phyloP scores from a whole-genome alignment of 768 basidiomycete genomes.

The Boletus speciosus region DNA sequence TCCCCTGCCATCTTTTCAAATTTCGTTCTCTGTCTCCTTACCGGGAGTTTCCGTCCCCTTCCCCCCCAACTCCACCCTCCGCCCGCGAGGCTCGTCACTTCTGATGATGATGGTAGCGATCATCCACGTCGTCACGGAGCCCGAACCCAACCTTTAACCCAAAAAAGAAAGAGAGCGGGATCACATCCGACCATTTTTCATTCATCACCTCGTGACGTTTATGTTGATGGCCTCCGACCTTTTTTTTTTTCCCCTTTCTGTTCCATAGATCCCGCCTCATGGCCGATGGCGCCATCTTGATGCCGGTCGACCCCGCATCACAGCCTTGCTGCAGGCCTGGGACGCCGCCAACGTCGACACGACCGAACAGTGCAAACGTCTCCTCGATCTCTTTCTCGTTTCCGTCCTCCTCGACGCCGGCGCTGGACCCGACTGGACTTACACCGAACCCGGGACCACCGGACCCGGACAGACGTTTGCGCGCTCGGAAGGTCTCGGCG shows the following conservation, averaged over 20 bases:
- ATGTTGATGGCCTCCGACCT: neutral
- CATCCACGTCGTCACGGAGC: neutral
- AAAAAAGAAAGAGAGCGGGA: too few species aligned
- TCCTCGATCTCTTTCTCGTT: slow-evolving; percentile 86
- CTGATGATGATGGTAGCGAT: neutral
- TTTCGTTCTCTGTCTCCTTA: neutral
- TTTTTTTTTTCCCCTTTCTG: too few species aligned
- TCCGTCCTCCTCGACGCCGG: slow-evolving; percentile 95
- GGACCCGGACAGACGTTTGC: slow-evolving; percentile 46
- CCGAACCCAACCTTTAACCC: too few species aligned
- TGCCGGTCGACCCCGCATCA: slow-evolving; percentile 59
- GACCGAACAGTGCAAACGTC: slow-evolving; percentile 63
- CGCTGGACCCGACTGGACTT: slow-evolving; percentile 81
- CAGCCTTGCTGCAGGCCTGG: slow-evolving; percentile 60
- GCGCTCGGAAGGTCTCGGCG: slow-evolving; percentile 80
- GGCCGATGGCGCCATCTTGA: slow-evolving; percentile 91
- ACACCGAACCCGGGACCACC: slow-evolving; percentile 51
- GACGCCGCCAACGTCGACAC: slow-evolving; percentile 36
- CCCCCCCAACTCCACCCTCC: slow-evolving; percentile 2
- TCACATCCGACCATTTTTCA: neutral
- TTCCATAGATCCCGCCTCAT: slow-evolving; percentile 72
- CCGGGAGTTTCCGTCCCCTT: neutral
- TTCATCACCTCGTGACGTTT: slow-evolving; percentile 1
- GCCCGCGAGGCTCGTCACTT: neutral
- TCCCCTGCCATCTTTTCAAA: neutral